Percentiles rank a stretch among this genome's conserved stretches.
Evolutionary conservation across 768 basidiomycete species (phyloP).

Genomic region (Cystobasidium onofrii): DNA sequence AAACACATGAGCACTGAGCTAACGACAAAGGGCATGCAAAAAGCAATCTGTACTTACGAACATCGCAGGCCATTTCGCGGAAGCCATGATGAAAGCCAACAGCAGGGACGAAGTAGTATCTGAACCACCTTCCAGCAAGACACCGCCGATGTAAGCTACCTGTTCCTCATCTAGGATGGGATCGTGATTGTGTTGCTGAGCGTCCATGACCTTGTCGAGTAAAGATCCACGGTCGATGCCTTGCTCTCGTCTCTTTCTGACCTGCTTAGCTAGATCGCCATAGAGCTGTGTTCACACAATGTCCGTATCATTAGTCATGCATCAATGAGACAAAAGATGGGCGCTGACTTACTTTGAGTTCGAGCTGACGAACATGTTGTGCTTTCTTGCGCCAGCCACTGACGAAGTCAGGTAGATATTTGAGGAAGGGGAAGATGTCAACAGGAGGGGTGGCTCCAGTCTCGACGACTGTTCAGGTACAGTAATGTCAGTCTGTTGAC

Average conservation of each 20-base stretch:
- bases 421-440: conserved; percentile 33
- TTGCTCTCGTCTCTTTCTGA: conserved; percentile 15
- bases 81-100: conserved; percentile 6
- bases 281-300: too few relatives aligned
- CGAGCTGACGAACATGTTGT: conserved; percentile 23
- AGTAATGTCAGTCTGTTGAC: too few relatives aligned
- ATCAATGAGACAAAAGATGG: too few relatives aligned
- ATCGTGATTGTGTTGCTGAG: not conserved
- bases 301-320: too few relatives aligned
- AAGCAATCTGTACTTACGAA: conserved; percentile 16
- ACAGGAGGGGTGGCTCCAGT: conserved; percentile 25
- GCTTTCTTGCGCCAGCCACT: conserved; percentile 32
- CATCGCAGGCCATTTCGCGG: conserved; percentile 5
- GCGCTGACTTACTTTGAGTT: conserved; percentile 28
- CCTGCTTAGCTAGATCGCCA: conserved; percentile 14
- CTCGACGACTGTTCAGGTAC: conserved; percentile 11
- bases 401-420: conserved; percentile 33
- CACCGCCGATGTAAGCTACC: conserved; percentile 34
- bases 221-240: conserved; percentile 7
- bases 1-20: too few relatives aligned
- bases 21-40: too few relatives aligned
- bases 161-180: conserved; percentile 29
- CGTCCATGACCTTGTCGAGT: conserved; percentile 26
- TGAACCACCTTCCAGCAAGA: conserved; percentile 30
- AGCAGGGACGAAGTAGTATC: conserved; percentile 29